A percentile compares a stretch with the other conserved stretches of the same genome.
Conservation (phyloP, 208 protist genomes). For the Leishmania braziliensis region DNA sequence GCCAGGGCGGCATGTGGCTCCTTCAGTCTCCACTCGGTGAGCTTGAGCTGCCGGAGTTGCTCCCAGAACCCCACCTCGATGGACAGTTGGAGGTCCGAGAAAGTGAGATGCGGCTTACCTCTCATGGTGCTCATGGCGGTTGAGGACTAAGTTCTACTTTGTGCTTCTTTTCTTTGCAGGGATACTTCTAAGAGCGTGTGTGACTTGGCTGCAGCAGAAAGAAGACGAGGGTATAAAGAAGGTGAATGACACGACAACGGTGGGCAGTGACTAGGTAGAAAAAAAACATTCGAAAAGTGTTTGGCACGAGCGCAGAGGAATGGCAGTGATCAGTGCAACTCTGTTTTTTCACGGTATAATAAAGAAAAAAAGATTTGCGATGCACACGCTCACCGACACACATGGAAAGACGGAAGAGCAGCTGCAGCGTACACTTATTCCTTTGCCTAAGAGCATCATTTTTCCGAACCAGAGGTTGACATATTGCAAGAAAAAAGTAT, state of each 20-base stretch:
- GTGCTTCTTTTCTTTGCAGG: background rate
- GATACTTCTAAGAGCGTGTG: background rate
- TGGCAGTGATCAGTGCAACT: background rate
- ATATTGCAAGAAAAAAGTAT: background rate
- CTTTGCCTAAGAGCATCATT: background rate
- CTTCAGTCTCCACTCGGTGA: slow-evolving; percentile 55
- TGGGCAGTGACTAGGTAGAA: background rate
- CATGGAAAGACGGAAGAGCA: background rate
- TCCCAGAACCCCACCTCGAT: slow-evolving; percentile 72
- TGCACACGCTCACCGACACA: background rate
- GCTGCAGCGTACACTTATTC: background rate
- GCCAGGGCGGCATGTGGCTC: slow-evolving; percentile 43
- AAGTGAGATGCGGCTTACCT: slow-evolving; percentile 25
- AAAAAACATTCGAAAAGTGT: background rate
- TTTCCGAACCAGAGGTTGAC: background rate
- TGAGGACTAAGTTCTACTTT: background rate
- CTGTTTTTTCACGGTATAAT: background rate
- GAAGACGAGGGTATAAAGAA: background rate
- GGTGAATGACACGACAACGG: background rate
- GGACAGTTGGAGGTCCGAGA: slow-evolving; percentile 42
- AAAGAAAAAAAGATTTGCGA: background rate
- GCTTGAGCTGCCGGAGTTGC: slow-evolving; percentile 50
- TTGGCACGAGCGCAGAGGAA: background rate
- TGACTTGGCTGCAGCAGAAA: background rate
- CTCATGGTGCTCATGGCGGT: background rate